Base-by-base conservation (phyloP, 805 yeast species). In the Candida coleopterorum region DNA sequence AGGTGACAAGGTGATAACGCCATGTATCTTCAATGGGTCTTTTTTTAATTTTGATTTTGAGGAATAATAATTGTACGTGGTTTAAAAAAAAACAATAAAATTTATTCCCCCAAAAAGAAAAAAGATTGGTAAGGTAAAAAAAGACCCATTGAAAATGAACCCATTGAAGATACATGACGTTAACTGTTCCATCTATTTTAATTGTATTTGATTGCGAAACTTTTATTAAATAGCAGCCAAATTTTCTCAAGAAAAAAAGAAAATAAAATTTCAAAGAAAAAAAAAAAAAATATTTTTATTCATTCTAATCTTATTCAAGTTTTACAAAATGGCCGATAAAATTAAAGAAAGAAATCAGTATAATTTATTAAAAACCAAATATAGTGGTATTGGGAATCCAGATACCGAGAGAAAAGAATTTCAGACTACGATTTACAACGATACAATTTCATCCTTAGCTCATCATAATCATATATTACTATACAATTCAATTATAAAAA, bases 331-430 rank as follows among this genome's bases (percentile, higher is more conserved):
- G 72, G 67, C 72, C 10, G 72, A 67, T 46, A 67, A 67, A 44
- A 57, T 62, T 21, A 50, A 58, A 35, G 73, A 67, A 12, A 41
- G 45, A 32, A 60, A 59, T 42, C 65, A 61, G 48, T 65, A 53
- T 40, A 48, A 50, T 36, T 52, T 45, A 32, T 56, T 54, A 17
- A 64, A 64, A 41, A 46, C 76, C 29, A 77, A 81, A 49, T 78
- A 83, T 51, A 64, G 81, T 16, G 95, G 95, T 2, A 56, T 89
- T 1, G 96, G 96, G 0, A 71, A 77, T 50, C 70, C 88, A 8
- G 79, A 77, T 36, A 87, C 94, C 0, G 66, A 81, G 0, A 65
- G 80, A 35, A 60, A 62, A 11, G 90, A 85, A 54, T 89, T 90
- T 76, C 49, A 80, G 42, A 57, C 72, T 5, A 85, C 83, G 47